Base-by-base conservation (phyloP, 768 basidiomycete species). In the Lepiota brunneoincarnata region DNA sequence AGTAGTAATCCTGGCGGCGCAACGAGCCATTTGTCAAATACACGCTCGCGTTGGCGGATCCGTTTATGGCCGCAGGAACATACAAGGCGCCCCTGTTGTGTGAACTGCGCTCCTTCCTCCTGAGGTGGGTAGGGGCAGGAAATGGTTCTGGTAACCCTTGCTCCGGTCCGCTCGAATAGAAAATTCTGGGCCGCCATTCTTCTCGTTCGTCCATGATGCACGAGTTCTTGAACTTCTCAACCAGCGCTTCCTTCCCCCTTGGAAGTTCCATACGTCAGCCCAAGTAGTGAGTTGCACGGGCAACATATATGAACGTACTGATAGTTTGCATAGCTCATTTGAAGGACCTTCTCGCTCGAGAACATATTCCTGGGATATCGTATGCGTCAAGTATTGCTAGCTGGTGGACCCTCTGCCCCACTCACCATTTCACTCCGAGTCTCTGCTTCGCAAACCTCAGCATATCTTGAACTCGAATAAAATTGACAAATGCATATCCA, bases 141-240 rank as follows among this genome's bases (percentile, higher is more conserved):
- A 93, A 93, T 21, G 86, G 86, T 64, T 94, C 87, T 0, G 84
- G 82, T 20, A 86, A 73, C 6, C 93, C 93, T 68, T 86, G 81
- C 49, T 82, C 73, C 6, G 81, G 79, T 2, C 93, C 93, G 38
- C 76, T 78, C 24, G 91, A 88, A 64, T 84, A 86, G 67, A 89
- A 91, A 51, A 94, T 91, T 63, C 89, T 87, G 3, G 92, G 92
- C 20, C 88, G 81, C 87, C 89, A 93, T 12, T 80, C 78, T 64
- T 87, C 86, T 31, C 81, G 81, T 66, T 91, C 89, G 68, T 93
- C 90, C 89, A 94, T 93, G 55, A 93, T 90, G 50, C 84, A 72
- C 0, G 91, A 93, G 63, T 93, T 94, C 65, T 90, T 89, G 78
- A 95, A 95, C 69, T 94, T 93, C 66, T 91, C 90, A 45, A 95